Base-by-base conservation (phyloP, 1,284 basidiomycete genomes). In the Apiotrichum mycotoxinovorans region DNA sequence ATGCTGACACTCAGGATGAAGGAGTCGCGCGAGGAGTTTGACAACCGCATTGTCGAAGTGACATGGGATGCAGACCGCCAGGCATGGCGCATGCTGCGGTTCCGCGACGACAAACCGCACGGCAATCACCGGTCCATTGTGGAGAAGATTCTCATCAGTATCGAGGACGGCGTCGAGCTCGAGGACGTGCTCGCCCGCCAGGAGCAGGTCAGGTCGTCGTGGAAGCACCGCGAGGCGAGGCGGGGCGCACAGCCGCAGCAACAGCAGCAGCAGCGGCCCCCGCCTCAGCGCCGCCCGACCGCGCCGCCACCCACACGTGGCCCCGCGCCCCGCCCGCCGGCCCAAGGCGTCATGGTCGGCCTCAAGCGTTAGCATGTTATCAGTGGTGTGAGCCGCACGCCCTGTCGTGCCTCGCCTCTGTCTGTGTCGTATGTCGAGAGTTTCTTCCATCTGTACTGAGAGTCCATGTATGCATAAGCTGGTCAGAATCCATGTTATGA, bases 31-130 rank as follows among this genome's bases (percentile, higher is more conserved):
- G 88, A 94, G 69, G 93, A 98, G 73, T 82, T 87, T 60, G 93
- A 98, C 71, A 93, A 97, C 71, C 84, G 94, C 10, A 84, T 98
- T 49, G 88, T 97, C 27, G 96, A 99, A 73, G 92, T 94, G 23
- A 84, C 85, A 57, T 98, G 96, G 95, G 88, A 95, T 67, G 62
- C 80, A 10, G 71, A 75, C 9, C 51, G 69, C 18, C 82, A 83
- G 42, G 83, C 82, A 51, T 97, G 93, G 92, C 85, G 85, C 53
- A 86, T 91, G 83, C 85, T 96, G 83, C 84, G 94, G 40, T 93
- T 94, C 73, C 79, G 94, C 66, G 85, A 94, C 69, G 93, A 97
- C 77, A 97, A 97, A 73, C 87, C 84, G 4, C 79, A 91, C 64
- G 93, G 89, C 30, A 97, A 97, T 76, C 90, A 91, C 75, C 83